Evolutionary conservation across 2,329 filamentous ascomycete species (phyloP), one percentile per base, ranked within the genome.

Genomic region (Mycosphaerella arachidis): DNA sequence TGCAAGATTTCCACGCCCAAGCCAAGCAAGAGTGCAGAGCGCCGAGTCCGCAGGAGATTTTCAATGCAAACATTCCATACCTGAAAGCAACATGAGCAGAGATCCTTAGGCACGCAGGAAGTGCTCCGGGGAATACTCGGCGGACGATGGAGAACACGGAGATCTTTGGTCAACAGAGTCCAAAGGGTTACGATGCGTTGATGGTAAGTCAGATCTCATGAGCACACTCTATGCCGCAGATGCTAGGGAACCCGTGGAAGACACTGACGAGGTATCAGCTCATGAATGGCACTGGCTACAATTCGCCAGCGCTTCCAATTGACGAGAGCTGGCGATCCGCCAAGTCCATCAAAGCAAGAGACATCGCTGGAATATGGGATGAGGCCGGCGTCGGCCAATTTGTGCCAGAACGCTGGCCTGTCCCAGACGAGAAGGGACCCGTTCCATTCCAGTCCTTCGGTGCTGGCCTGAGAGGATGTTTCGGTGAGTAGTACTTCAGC

Each of bases 81-180:
- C 74, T 81, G 7, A 76, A 79, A 56, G 78, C 74, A 0, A 61
- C 67, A 1, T 68, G 76, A 7, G 77, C 80, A 61, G 78, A 81
- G 57, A 70, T 72, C 1, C 55, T 75, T 5, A 75, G 78, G 9
- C 66, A 68, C 9, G 64, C 68, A 16, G 58, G 57, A 16, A 73
- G 74, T 1, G 69, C 67, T 0, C 61, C 61, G 0, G 66, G 55
- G 5, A 50, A 68, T 1, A 59, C 68, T 0, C 75, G 79, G 12
- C 60, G 61, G 1, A 70, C 75, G 0, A 66, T 68, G 1, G 62
- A 66, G 16, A 78, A 80, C 60, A 76, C 77, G 0, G 63, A 70
- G 4, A 56, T 81, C 4, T 68, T 81, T 0, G 79, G 79, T 4
- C 69, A 74, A 50, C 61, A 52, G 24, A 72, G 79, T 10, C 77